Conservation (phyloP, 75 land plant species). For the Larix kaempferi region DNA sequence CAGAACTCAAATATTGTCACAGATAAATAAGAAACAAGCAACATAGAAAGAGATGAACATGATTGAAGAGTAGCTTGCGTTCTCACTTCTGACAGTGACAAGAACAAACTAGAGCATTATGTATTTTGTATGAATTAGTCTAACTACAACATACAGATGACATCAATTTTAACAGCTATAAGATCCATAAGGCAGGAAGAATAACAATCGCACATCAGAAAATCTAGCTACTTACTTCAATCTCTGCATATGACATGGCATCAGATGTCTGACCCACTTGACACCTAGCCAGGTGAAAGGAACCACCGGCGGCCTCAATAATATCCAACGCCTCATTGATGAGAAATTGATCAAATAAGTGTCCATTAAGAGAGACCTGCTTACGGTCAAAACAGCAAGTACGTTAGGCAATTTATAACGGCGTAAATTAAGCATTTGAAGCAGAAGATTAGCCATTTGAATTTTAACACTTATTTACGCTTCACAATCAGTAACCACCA, state of each 20-base stretch:
- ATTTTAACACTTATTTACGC: neutral
- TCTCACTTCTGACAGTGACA: no score
- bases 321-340: slow-evolving; percentile 98
- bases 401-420: slow-evolving; percentile 4
- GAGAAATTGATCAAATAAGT: slow-evolving; percentile 87
- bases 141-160: no score
- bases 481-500: neutral
- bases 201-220: neutral
- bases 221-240: slow-evolving; percentile 55
- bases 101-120: no score
- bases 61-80: no score
- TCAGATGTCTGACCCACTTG: slow-evolving; percentile 83
- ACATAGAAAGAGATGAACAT: no score
- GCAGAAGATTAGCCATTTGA: neutral
- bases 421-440: neutral
- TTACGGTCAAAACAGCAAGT: slow-evolving; percentile 1
- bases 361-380: slow-evolving; percentile 94
- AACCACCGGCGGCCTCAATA: slow-evolving; percentile 93
- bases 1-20: no score
- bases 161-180: neutral
- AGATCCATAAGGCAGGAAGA: neutral
- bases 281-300: slow-evolving; percentile 78
- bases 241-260: slow-evolving; percentile 82
- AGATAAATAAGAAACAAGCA: no score
- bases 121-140: no score